Conservation (phyloP, 768 basidiomycete species). For the Suillus clintonianus region DNA sequence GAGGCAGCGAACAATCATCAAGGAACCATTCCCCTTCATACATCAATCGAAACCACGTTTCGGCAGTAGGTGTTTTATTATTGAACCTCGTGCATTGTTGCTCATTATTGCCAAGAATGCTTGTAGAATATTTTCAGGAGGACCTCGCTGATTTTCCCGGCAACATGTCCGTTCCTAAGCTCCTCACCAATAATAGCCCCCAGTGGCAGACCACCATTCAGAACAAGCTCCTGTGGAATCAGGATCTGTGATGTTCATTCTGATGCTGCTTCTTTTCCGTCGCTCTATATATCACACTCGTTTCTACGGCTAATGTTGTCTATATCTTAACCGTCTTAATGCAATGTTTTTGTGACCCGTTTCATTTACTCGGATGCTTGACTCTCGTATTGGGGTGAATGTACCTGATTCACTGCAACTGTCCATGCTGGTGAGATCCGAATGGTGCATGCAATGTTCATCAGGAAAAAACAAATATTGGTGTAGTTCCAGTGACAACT, state of each 20-base stretch:
- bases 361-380: not conserved
- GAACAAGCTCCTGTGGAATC: not conserved
- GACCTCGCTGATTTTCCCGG: not conserved
- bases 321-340: not conserved
- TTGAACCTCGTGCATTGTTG: not conserved
- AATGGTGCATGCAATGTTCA: not conserved
- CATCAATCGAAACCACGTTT: not conserved
- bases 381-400: not conserved
- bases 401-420: not conserved
- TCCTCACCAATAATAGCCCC: not conserved
- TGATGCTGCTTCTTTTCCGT: not conserved
- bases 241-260: not conserved
- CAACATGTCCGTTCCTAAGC: not conserved
- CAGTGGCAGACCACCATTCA: conserved; percentile 2
- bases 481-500: too few relatives aligned
- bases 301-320: not conserved
- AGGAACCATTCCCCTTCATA: not conserved
- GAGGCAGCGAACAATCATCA: not conserved
- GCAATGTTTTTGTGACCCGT: not conserved
- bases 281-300: not conserved
- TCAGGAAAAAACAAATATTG: too few relatives aligned
- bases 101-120: not conserved
- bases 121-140: not conserved
- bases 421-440: not conserved
- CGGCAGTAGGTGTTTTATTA: not conserved